Percentiles rank a stretch among this genome's conserved stretches.
phyloP scores from a whole-genome alignment of 2,329 filamentous ascomycete species.

The Sphaerulina vaccinii region DNA sequence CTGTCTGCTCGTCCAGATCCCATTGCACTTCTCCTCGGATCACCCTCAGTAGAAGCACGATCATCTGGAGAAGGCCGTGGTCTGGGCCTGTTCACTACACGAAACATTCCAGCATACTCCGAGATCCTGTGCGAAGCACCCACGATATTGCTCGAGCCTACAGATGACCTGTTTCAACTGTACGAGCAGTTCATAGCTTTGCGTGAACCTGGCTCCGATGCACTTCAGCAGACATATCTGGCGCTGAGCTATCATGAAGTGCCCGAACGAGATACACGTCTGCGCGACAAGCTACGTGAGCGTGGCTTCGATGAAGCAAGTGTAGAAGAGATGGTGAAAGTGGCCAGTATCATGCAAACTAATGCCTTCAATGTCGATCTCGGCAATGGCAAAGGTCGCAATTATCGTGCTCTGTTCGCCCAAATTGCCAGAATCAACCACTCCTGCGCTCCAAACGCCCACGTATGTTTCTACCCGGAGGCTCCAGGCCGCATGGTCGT shows the following conservation, averaged over 20 bases:
- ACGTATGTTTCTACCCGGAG: slow-evolving; percentile 26
- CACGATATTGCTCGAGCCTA: slow-evolving; percentile 25
- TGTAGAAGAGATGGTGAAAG: slow-evolving; percentile 19
- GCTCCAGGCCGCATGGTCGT: slow-evolving; percentile 22
- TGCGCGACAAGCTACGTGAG: slow-evolving; percentile 23
- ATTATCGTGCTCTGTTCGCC: slow-evolving; percentile 26
- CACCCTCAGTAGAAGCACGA: slow-evolving; percentile 16
- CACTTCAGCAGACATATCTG: slow-evolving; percentile 18
- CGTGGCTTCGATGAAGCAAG: slow-evolving; percentile 17
- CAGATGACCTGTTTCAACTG: slow-evolving; percentile 27
- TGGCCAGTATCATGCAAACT: slow-evolving; percentile 28
- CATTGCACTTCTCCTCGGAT: slow-evolving; percentile 18
- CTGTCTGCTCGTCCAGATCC: slow-evolving; percentile 18
- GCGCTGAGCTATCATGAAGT: slow-evolving; percentile 17
- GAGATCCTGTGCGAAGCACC: slow-evolving; percentile 23
- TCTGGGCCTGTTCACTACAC: slow-evolving; percentile 25
- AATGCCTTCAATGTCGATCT: slow-evolving; percentile 30
- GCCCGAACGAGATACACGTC: slow-evolving; percentile 19
- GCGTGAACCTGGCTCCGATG: slow-evolving; percentile 7
- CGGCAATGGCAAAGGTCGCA: slow-evolving; percentile 17
- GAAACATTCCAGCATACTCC: slow-evolving; percentile 15
- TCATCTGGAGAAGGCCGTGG: slow-evolving; percentile 22
- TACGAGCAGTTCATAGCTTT: slow-evolving; percentile 22
- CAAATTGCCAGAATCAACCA: slow-evolving; percentile 27
- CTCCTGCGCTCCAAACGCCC: slow-evolving; percentile 28